Evolutionary conservation across 2,329 filamentous ascomycete genomes (phyloP).

Genomic region (Cercospora brassicicola): DNA sequence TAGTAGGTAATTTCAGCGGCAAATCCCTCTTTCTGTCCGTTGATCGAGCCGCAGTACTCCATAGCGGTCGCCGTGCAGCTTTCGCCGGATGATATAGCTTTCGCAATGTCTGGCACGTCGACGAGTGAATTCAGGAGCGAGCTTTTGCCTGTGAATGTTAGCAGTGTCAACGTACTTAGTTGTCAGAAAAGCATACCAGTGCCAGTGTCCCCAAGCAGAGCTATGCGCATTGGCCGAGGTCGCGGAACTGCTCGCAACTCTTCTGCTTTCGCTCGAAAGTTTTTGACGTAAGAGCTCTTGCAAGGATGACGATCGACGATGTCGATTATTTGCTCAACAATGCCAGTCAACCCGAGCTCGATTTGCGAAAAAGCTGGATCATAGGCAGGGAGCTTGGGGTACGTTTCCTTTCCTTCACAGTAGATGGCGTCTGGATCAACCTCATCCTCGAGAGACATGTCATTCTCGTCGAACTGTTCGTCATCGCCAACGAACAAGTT

Average conservation of each 20-base stretch:
- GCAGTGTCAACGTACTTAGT: background rate
- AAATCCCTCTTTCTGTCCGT: conserved; percentile 19
- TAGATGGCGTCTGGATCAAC: too few species aligned
- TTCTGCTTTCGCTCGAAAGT: background rate
- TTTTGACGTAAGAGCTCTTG: background rate
- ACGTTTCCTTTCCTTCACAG: conserved; percentile 4
- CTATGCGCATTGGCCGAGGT: conserved; percentile 14
- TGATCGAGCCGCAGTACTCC: conserved; percentile 14
- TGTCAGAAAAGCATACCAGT: background rate
- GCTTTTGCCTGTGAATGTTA: conserved; percentile 26
- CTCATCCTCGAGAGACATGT: too few species aligned
- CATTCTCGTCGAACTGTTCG: too few species aligned
- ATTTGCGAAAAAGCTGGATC: conserved; percentile 14
- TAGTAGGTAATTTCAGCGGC: conserved; percentile 23
- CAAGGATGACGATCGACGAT: background rate
- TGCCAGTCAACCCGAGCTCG: background rate
- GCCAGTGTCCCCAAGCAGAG: conserved; percentile 22
- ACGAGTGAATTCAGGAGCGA: conserved; percentile 30
- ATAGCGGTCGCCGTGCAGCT: conserved; percentile 26
- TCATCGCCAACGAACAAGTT: too few species aligned
- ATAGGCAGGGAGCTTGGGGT: conserved; percentile 15
- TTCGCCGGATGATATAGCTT: conserved; percentile 19
- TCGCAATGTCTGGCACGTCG: conserved; percentile 25
- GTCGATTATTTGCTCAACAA: conserved; percentile 1
- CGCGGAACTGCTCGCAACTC: background rate